Percentiles rank a stretch among this genome's conserved stretches.
phyloP scores from a whole-genome alignment of 768 basidiomycete species.

The Russula vinacea region DNA sequence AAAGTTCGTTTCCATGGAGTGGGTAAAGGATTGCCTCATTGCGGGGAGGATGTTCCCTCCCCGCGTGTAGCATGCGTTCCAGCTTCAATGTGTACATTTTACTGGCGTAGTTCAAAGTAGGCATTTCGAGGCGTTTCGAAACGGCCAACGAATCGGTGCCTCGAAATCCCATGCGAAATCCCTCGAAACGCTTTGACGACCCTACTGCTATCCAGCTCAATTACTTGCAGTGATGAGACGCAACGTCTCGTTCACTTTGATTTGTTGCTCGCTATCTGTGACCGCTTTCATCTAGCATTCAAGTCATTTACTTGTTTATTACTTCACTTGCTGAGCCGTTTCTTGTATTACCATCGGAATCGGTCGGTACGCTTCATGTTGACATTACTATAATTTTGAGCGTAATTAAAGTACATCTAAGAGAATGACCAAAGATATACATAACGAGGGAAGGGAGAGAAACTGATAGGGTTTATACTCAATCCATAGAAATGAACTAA shows the following conservation, averaged over 20 bases:
- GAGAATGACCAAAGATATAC: conserved; percentile 1
- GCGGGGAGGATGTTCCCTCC: conserved; percentile 51
- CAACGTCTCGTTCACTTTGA: background rate
- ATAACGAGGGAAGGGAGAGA: background rate
- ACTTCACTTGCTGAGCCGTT: background rate
- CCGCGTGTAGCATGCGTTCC: conserved; percentile 7
- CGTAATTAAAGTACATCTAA: conserved; percentile 12
- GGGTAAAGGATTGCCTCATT: conserved; percentile 78
- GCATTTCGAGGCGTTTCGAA: no score
- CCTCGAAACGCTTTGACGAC: no score
- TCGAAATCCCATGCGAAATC: no score
- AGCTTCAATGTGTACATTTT: background rate
- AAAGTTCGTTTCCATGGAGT: conserved; percentile 53
- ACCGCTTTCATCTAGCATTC: conserved; percentile 3
- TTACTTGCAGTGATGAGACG: background rate
- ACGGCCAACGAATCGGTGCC: no score
- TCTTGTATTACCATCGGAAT: background rate
- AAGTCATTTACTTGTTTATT: conserved; percentile 15
- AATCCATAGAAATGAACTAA: no score
- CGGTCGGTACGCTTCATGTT: background rate
- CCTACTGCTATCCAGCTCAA: no score
- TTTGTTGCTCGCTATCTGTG: conserved; percentile 8
- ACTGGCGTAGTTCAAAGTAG: background rate
- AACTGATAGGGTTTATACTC: no score
- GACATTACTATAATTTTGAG: background rate